Evolutionary conservation across 2,329 filamentous ascomycete genomes (phyloP), one percentile per base, ranked within the genome.

Genomic region (Fusarium redolens): DNA sequence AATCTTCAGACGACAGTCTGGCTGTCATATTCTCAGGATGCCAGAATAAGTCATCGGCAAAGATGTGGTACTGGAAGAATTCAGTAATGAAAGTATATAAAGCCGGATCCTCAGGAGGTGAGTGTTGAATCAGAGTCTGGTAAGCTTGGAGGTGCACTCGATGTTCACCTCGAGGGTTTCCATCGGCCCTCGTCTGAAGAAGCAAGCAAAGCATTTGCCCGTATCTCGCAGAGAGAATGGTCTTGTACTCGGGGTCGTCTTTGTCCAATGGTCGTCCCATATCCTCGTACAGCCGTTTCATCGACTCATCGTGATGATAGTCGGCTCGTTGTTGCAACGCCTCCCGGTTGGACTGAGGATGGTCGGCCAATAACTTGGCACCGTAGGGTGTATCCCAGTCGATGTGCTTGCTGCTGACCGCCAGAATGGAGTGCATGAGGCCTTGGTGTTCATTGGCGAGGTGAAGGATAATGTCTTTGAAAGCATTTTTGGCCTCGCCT

Each of bases 351-450:
- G 88, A 85, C 40, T 82, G 82, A 5, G 86, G 83, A 69, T 87
- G 85, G 28, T 86, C 84, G 38, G 81, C 81, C 10, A 91, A 80
- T 8, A 91, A 78, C 51, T 87, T 88, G 63, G 80, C 73, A 15
- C 88, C 89, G 60, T 90, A 89, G 0, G 88, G 85, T 0, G 88
- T 87, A 8, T 87, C 85, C 68, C 86, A 87, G 79, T 92, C 88
- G 61, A 92, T 87, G 76, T 97, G 94, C 68, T 91, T 94, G 75
- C 93, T 93, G 41, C 94, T 93, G 13, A 97, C 86, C 48, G 93
- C 94, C 59, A 97, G 87, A 55, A 97, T 90, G 15, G 94, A 96
- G 80, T 97, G 95, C 94, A 97, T 97, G 58, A 97, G 85, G 17
- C 94, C 94, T 69, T 91, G 88, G 79, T 97, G 92, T 68, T 91